phyloP scores from a whole-genome alignment of 345 rosid species.

The Euphorbia tirucalli region DNA sequence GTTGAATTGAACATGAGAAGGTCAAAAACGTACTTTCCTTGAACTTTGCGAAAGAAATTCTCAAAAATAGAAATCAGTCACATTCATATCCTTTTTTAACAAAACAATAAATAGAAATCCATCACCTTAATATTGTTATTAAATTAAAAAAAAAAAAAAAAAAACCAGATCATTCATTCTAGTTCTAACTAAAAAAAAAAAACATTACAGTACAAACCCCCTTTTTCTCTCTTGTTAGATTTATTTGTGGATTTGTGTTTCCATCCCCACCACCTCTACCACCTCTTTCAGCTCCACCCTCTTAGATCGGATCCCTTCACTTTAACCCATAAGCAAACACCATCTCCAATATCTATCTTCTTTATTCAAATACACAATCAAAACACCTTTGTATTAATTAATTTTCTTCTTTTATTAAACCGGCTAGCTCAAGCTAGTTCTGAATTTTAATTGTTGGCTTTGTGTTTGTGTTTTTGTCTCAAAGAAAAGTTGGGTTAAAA shows the following conservation, averaged over 20 bases:
- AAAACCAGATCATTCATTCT: not conserved
- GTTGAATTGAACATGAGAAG: not conserved
- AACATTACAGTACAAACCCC: not conserved
- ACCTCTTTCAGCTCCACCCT: slow-evolving; percentile 37
- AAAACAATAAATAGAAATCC: not conserved
- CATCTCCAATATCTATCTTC: not conserved
- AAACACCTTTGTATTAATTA: no score
- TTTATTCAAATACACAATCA: no score
- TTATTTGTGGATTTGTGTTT: slow-evolving; percentile 28
- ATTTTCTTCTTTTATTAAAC: no score
- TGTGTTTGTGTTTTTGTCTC: no score
- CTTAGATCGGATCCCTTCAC: slow-evolving; percentile 53
- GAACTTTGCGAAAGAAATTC: not conserved
- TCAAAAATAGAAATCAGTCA: not conserved
- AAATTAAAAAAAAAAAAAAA: not conserved
- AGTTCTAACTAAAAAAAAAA: not conserved
- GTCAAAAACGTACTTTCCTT: not conserved
- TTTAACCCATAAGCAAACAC: slow-evolving; percentile 5
- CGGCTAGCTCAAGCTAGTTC: no score
- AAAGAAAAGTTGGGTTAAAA: no score
- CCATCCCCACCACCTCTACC: slow-evolving; percentile 13
- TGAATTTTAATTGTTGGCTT: no score
- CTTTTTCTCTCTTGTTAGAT: not conserved
- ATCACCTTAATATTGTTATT: not conserved
- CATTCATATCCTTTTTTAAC: not conserved